These are phyloP conservation scores for Tricholoma saponaceum DNA, from an alignment of 768 basidiomycete species.

Conservation along the genomic window DNA sequence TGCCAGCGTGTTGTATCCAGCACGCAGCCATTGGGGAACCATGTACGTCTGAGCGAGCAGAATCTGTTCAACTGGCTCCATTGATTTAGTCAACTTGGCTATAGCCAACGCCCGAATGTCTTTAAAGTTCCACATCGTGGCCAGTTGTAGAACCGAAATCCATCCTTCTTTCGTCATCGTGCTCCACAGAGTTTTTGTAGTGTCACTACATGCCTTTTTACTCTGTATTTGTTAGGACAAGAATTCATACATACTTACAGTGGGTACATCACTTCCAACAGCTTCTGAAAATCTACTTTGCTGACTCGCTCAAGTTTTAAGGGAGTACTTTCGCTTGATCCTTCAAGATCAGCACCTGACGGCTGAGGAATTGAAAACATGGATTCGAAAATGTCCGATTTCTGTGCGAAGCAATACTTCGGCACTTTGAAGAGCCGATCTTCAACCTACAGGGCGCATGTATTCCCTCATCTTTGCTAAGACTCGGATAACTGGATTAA, in stretches of 20 bases:
- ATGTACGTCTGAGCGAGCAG: conserved; percentile 26
- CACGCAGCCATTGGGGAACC: conserved; percentile 28
- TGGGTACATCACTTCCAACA: conserved; percentile 24
- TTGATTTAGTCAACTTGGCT: conserved; percentile 15
- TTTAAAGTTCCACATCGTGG: conserved; percentile 34
- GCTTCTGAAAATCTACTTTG: conserved; percentile 17
- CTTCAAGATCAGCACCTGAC: conserved; percentile 12
- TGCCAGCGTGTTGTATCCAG: conserved; percentile 22
- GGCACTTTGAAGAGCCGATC: background rate
- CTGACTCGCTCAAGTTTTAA: conserved; percentile 19
- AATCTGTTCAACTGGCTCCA: conserved; percentile 25
- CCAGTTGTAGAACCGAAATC: conserved; percentile 33
- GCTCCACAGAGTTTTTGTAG: background rate
- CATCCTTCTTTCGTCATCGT: conserved; percentile 22
- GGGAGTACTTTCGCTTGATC: conserved; percentile 19
- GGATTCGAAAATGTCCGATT: background rate
- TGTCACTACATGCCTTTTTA: background rate
- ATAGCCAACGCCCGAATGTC: conserved; percentile 25
- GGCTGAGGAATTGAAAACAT: background rate
- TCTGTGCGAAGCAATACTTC: background rate
- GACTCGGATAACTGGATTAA: background rate
- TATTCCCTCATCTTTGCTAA: background rate
- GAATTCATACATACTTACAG: conserved; percentile 10
- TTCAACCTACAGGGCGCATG: background rate
- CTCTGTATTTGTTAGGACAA: background rate